These are phyloP conservation scores for Agrocybe chaxingu DNA, from an alignment of 768 basidiomycete genomes.

Conservation along the genomic window DNA sequence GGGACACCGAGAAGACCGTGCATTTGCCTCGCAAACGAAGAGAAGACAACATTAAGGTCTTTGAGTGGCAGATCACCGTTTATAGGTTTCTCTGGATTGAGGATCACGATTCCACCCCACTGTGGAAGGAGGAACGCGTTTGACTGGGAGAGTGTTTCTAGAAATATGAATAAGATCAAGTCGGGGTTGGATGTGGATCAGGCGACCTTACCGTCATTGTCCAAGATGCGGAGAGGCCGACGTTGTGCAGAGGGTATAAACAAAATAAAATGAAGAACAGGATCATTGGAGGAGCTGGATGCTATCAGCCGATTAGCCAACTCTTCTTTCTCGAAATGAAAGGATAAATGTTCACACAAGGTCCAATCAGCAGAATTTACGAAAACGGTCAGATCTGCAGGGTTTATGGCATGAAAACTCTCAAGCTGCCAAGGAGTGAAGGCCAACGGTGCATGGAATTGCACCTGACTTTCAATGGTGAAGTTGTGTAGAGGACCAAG, in stretches of 20 bases:
- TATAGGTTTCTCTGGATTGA: slow-evolving; percentile 45
- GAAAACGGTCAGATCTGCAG: slow-evolving; percentile 88
- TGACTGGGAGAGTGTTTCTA: slow-evolving; percentile 48
- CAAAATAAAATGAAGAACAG: slow-evolving; percentile 88
- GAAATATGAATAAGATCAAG: slow-evolving; percentile 6
- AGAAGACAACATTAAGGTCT: slow-evolving; percentile 52
- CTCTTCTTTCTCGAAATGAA: neutral
- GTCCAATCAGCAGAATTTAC: slow-evolving; percentile 97
- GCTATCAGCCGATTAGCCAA: slow-evolving; percentile 43
- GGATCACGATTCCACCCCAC: slow-evolving; percentile 86
- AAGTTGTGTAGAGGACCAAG: slow-evolving; percentile 80
- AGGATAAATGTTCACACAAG: slow-evolving; percentile 52
- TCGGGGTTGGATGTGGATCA: slow-evolving; percentile 2
- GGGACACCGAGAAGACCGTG: slow-evolving; percentile 81
- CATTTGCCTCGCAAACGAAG: slow-evolving; percentile 69
- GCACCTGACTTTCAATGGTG: slow-evolving; percentile 92
- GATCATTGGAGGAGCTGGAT: slow-evolving; percentile 89
- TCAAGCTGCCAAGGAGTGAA: slow-evolving; percentile 57
- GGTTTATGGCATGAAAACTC: slow-evolving; percentile 55
- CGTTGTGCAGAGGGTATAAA: slow-evolving; percentile 77
- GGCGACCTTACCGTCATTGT: slow-evolving; percentile 42
- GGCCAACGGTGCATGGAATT: slow-evolving; percentile 86
- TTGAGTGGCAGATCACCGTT: slow-evolving; percentile 35
- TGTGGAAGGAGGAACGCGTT: slow-evolving; percentile 88
- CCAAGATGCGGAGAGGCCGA: slow-evolving; percentile 67